phyloP scores from a whole-genome alignment of 192 early-diverging fungal species.

The Backusella mclennaniae region DNA sequence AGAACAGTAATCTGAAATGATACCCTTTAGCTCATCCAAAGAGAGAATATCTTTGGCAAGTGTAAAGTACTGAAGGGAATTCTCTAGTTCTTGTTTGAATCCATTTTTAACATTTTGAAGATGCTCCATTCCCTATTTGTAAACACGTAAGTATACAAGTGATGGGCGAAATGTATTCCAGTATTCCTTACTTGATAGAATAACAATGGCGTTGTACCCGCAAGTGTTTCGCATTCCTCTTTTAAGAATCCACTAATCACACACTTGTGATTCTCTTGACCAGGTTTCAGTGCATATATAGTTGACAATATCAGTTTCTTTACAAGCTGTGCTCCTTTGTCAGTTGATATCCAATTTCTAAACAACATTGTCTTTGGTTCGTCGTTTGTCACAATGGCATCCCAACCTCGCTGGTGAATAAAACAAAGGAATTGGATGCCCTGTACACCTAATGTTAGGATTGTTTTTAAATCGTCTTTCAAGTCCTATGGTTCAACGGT shows the following conservation, averaged over 20 bases:
- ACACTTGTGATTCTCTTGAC: not conserved
- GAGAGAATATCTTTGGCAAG: not conserved
- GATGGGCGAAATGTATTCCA: not conserved
- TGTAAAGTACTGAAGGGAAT: not conserved
- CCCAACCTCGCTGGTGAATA: not conserved
- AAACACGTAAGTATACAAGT: not conserved
- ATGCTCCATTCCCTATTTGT: not conserved
- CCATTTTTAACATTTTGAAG: conserved; percentile 4
- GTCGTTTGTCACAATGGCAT: not conserved
- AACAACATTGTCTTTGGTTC: not conserved
- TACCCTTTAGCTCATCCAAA: not conserved
- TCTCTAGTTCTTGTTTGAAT: not conserved
- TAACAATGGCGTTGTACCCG: not conserved
- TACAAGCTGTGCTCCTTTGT: not conserved
- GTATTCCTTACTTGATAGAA: not conserved
- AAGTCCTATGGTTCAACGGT: not conserved
- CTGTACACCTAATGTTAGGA: not conserved
- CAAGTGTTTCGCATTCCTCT: not conserved
- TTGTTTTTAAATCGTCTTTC: not conserved
- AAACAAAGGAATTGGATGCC: not conserved
- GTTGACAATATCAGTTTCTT: not conserved
- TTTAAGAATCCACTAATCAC: not conserved
- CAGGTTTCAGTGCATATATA: not conserved
- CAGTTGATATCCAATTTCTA: not conserved
- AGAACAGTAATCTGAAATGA: not conserved